Conservation (phyloP, 768 basidiomycete species). For the Lactarius akahatsu region DNA sequence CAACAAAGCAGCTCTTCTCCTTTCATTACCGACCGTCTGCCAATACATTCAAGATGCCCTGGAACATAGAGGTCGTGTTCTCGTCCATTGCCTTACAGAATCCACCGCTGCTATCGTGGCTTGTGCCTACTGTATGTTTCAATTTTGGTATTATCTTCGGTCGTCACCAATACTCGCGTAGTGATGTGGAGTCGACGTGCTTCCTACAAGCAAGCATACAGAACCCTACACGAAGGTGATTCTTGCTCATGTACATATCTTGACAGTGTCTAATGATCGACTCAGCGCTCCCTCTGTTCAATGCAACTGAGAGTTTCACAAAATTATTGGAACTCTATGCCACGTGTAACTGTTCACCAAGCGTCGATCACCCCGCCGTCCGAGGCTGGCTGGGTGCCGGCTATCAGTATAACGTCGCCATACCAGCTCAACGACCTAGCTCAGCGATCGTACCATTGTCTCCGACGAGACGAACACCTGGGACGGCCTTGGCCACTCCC, state of each 20-base stretch:
- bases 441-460: neutral
- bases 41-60: slow-evolving; percentile 47
- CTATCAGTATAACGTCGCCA: neutral
- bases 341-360: slow-evolving; percentile 20
- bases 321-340: slow-evolving; percentile 23
- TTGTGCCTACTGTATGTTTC: slow-evolving; percentile 50
- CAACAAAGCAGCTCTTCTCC: slow-evolving; percentile 43
- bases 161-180: slow-evolving; percentile 28
- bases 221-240: slow-evolving; percentile 19
- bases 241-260: neutral
- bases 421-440: neutral
- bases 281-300: slow-evolving; percentile 25
- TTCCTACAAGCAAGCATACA: slow-evolving; percentile 42
- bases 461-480: slow-evolving; percentile 12
- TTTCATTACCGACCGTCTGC: slow-evolving; percentile 48
- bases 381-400: slow-evolving; percentile 16
- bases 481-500: neutral
- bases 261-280: slow-evolving; percentile 5
- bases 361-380: slow-evolving; percentile 21
- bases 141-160: neutral
- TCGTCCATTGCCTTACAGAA: slow-evolving; percentile 56
- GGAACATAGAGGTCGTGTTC: slow-evolving; percentile 44
- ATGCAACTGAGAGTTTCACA: slow-evolving; percentile 23
- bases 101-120: slow-evolving; percentile 52
- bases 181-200: slow-evolving; percentile 49